Conservation (phyloP, 192 early-diverging fungal genomes). For the Dimargaris xerosporica region DNA sequence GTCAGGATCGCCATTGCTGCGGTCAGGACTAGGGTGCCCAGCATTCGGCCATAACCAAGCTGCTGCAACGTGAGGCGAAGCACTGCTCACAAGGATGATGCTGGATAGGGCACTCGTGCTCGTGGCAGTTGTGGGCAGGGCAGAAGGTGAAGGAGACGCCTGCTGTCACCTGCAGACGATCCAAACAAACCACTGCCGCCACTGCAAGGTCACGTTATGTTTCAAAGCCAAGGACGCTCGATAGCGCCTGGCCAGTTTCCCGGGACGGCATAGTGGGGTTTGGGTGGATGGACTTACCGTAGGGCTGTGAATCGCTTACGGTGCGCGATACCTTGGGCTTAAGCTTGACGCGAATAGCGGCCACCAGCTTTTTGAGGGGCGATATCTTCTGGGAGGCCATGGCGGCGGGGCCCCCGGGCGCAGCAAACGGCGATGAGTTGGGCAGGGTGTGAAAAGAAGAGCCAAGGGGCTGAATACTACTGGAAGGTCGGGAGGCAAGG, state of each 20-base stretch:
- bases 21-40: no score
- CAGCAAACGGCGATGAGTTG: background rate
- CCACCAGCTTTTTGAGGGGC: background rate
- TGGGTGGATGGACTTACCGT: background rate
- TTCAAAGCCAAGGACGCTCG: background rate
- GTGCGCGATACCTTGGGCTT: background rate
- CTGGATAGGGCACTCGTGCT: no score
- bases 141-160: no score
- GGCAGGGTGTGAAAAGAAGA: background rate
- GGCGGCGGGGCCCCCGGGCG: background rate
- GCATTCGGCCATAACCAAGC: no score
- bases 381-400: background rate
- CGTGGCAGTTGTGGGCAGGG: no score
- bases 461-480: background rate
- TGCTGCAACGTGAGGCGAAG: no score
- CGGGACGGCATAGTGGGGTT: background rate
- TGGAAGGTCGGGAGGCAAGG: background rate
- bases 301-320: background rate
- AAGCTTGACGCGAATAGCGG: background rate
- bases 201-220: background rate
- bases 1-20: no score
- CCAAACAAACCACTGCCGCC: background rate
- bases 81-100: no score
- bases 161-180: background rate
- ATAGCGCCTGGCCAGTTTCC: background rate